Evolutionary conservation across 1,139 yeast species (phyloP).

Genomic region (Yamadazyma mexicana): DNA sequence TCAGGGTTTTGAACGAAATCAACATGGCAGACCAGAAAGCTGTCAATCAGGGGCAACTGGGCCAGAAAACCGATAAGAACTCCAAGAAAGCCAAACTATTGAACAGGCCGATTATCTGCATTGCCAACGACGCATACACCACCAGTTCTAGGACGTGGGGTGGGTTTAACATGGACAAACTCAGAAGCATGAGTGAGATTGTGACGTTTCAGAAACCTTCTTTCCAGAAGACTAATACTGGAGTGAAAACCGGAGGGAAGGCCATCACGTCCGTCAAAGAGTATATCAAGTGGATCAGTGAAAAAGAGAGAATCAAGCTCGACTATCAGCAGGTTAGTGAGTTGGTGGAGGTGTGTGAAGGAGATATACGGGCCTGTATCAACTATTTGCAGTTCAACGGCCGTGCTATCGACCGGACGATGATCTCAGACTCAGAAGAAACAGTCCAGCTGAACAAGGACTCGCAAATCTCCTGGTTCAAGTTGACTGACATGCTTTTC

Average conservation of each 20-base stretch:
- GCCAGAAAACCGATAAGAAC: slow-evolving; percentile 17
- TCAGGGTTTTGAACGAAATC: slow-evolving; percentile 64
- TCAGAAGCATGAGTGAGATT: slow-evolving; percentile 73
- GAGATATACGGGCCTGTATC: slow-evolving; percentile 83
- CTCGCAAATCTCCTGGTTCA: slow-evolving; percentile 59
- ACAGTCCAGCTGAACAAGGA: slow-evolving; percentile 40
- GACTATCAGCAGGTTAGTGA: slow-evolving; percentile 43
- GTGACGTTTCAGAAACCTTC: slow-evolving; percentile 62
- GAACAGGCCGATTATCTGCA: slow-evolving; percentile 83
- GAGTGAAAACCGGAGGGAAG: slow-evolving; percentile 31
- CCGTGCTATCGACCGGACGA: slow-evolving; percentile 15
- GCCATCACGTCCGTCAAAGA: slow-evolving; percentile 44
- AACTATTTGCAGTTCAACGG: slow-evolving; percentile 77
- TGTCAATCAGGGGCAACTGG: slow-evolving; percentile 19
- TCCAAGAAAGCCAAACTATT: slow-evolving; percentile 40
- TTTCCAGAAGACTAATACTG: slow-evolving; percentile 42
- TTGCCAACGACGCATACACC: slow-evolving; percentile 85
- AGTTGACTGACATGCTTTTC: slow-evolving; percentile 55
- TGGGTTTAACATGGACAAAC: slow-evolving; percentile 58
- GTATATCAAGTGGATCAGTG: slow-evolving; percentile 32
- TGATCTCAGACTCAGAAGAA: not conserved
- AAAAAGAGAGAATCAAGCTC: slow-evolving; percentile 31
- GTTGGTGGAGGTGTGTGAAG: slow-evolving; percentile 70
- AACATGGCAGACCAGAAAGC: slow-evolving; percentile 60
- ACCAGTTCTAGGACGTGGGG: slow-evolving; percentile 34